phyloP scores from a whole-genome alignment of 2,329 filamentous ascomycete genomes.

The Aspergillus ochraceoroseus region DNA sequence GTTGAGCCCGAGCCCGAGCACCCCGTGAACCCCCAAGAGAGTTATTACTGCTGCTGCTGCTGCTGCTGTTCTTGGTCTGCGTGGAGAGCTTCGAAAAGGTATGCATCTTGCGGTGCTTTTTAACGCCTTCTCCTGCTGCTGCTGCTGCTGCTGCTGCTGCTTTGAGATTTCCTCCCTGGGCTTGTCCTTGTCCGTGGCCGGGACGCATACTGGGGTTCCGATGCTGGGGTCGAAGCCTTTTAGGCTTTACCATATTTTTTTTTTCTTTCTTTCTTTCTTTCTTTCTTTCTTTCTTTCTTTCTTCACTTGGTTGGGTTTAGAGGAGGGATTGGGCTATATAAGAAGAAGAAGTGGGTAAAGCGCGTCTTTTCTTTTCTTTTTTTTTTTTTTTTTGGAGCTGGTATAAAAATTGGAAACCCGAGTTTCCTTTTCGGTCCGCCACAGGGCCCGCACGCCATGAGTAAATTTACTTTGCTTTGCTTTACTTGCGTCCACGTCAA shows the following conservation, averaged over 20 bases:
- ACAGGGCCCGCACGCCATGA: background rate
- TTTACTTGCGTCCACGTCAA: too few relatives aligned
- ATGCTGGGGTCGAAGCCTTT: slow-evolving; percentile 16
- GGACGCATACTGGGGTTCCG: background rate
- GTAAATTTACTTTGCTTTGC: background rate
- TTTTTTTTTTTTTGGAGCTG: too few relatives aligned
- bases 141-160: too few relatives aligned
- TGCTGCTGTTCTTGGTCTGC: slow-evolving; percentile 8
- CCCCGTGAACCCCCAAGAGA: too few relatives aligned
- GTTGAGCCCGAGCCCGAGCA: too few relatives aligned
- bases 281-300: too few relatives aligned
- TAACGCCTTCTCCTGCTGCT: too few relatives aligned
- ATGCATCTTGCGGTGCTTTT: slow-evolving; percentile 28
- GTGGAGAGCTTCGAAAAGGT: slow-evolving; percentile 27
- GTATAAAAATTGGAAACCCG: background rate
- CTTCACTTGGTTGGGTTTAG: too few relatives aligned
- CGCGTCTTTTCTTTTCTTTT: slow-evolving; percentile 12
- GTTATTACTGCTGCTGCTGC: slow-evolving; percentile 6
- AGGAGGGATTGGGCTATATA: too few relatives aligned
- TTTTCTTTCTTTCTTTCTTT: too few relatives aligned
- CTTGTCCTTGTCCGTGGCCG: slow-evolving; percentile 2
- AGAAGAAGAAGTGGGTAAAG: too few relatives aligned
- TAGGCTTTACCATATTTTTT: slow-evolving; percentile 23
- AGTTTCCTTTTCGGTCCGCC: background rate
- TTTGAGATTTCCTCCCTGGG: too few relatives aligned